phyloP scores from a whole-genome alignment of 805 yeast species.

The Kodamaea leandrae region DNA sequence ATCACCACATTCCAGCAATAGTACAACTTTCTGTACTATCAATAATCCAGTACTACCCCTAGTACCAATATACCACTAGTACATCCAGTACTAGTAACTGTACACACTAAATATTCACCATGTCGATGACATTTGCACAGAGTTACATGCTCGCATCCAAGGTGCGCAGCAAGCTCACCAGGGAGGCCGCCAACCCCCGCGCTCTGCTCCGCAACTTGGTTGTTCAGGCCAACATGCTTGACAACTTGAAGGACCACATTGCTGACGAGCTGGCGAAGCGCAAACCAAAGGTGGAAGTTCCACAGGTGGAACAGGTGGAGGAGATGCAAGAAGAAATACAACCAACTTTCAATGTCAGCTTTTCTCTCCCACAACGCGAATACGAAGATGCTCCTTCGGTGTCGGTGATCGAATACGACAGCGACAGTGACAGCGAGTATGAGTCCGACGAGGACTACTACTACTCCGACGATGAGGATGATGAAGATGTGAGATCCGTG shows the following conservation, averaged over 20 bases:
- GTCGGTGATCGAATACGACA: slow-evolving; percentile 24
- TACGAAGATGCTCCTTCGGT: slow-evolving; percentile 31
- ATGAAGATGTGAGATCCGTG: not conserved
- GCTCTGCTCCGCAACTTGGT: slow-evolving; percentile 58
- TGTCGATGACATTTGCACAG: slow-evolving; percentile 40
- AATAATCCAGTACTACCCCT: not conserved
- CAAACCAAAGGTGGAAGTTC: slow-evolving; percentile 4
- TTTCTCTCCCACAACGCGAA: slow-evolving; percentile 16
- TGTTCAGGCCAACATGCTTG: slow-evolving; percentile 70
- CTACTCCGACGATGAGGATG: slow-evolving; percentile 16
- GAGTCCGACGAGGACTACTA: slow-evolving; percentile 19
- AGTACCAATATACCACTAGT: not conserved
- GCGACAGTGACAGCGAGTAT: slow-evolving; percentile 16
- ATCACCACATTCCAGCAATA: not conserved
- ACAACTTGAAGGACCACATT: slow-evolving; percentile 56
- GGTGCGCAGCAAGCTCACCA: slow-evolving; percentile 62
- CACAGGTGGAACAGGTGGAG: not conserved
- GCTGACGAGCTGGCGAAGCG: slow-evolving; percentile 29
- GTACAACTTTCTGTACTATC: not conserved
- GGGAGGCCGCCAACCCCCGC: slow-evolving; percentile 58
- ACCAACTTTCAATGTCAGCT: slow-evolving; percentile 13
- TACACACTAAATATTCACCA: not conserved
- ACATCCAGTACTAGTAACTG: not conserved
- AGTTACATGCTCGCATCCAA: slow-evolving; percentile 61
- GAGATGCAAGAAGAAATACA: slow-evolving; percentile 9